Conservation (phyloP, 306 rosid genomes). For the Cicer pinnatifidum region DNA sequence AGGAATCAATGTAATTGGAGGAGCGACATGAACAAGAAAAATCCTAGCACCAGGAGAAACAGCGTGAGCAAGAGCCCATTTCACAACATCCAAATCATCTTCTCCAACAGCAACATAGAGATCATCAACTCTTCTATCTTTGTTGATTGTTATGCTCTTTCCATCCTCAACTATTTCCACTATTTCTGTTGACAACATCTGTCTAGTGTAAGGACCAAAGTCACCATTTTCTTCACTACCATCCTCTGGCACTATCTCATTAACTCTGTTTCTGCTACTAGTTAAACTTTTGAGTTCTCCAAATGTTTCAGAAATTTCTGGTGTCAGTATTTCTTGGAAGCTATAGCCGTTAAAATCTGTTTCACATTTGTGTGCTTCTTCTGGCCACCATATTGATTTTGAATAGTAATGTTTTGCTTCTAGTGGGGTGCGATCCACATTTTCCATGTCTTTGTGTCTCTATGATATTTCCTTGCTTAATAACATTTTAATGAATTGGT, state of each 20-base stretch:
- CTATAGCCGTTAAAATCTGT: slow-evolving; percentile 49
- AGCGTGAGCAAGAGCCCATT: slow-evolving; percentile 78
- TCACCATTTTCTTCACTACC: slow-evolving; percentile 1
- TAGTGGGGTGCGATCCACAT: slow-evolving; percentile 41
- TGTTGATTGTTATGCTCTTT: slow-evolving; percentile 44
- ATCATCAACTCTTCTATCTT: slow-evolving; percentile 52
- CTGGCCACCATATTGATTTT: slow-evolving; percentile 48
- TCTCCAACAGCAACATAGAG: slow-evolving; percentile 80
- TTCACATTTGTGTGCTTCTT: slow-evolving; percentile 44
- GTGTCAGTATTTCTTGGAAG: slow-evolving; percentile 52
- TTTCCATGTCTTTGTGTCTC: slow-evolving; percentile 54
- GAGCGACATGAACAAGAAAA: slow-evolving; percentile 75
- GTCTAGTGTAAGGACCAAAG: slow-evolving; percentile 14
- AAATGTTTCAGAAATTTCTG: slow-evolving; percentile 58
- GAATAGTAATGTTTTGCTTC: slow-evolving; percentile 53
- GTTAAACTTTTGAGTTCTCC: slow-evolving; percentile 41
- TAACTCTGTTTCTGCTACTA: slow-evolving; percentile 3
- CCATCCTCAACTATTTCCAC: slow-evolving; percentile 65
- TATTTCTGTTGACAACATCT: slow-evolving; percentile 58
- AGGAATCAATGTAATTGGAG: slow-evolving; percentile 67
- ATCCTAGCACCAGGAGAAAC: slow-evolving; percentile 61
- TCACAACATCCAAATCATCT: slow-evolving; percentile 67
- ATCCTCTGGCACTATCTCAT: background rate
- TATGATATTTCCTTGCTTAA: slow-evolving; percentile 30
- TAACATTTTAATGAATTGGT: slow-evolving; percentile 40